These are phyloP conservation scores for Cutaneotrichosporon cavernicola DNA, from an alignment of 1,284 basidiomycete genomes.

Conservation along the genomic window DNA sequence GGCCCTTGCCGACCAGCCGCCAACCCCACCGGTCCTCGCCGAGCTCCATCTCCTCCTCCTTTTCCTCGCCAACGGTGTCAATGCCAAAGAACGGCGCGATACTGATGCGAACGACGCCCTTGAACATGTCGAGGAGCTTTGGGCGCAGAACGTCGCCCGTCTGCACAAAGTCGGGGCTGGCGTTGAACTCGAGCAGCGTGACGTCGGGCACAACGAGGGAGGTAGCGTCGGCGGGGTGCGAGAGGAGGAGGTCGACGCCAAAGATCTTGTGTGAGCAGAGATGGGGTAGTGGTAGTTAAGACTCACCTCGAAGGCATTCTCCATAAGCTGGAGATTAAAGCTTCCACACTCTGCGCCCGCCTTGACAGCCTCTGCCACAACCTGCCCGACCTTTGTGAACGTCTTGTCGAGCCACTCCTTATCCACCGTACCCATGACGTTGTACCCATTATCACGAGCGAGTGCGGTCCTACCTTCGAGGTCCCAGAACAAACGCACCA, in stretches of 20 bases:
- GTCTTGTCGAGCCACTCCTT: constrained; percentile 62
- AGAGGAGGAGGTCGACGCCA: constrained; percentile 85
- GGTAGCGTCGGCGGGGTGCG: constrained; percentile 50
- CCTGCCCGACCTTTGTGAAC: constrained; percentile 63
- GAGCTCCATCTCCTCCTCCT: constrained; percentile 29
- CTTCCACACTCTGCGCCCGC: constrained; percentile 73
- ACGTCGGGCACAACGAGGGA: constrained; percentile 59
- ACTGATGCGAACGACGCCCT: constrained; percentile 66
- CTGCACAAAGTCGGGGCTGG: constrained; percentile 93
- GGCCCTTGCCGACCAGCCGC: constrained; percentile 47
- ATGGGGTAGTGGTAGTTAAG: too few relatives aligned
- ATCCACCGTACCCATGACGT: constrained; percentile 42
- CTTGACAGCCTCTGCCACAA: constrained; percentile 77
- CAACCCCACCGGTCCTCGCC: constrained; percentile 47
- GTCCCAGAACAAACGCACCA: constrained; percentile 73
- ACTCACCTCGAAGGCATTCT: constrained; percentile 82
- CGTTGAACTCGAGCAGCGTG: constrained; percentile 85
- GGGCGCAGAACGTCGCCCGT: constrained; percentile 74
- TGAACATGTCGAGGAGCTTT: constrained; percentile 78
- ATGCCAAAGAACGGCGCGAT: constrained; percentile 62
- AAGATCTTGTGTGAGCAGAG: constrained; percentile 58
- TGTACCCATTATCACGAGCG: constrained; percentile 20
- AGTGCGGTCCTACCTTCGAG: constrained; percentile 63
- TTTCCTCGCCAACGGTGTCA: constrained; percentile 16
- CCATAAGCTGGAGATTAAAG: constrained; percentile 63